Evolutionary conservation across 805 yeast species (phyloP).

Genomic region (Yamadazyma philogaea): DNA sequence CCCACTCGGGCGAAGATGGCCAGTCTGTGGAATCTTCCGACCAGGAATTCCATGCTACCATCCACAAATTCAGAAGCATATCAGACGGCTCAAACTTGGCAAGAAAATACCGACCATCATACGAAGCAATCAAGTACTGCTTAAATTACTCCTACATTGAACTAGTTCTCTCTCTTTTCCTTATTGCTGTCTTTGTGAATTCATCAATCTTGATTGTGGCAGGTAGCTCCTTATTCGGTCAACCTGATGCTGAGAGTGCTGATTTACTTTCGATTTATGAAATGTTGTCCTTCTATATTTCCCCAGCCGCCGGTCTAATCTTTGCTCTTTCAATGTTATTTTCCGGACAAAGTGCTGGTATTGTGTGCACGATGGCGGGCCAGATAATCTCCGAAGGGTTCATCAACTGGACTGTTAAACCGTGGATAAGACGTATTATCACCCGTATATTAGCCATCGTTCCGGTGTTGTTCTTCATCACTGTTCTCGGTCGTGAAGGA

Average conservation of each 20-base stretch:
- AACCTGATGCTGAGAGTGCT: constrained; percentile 46
- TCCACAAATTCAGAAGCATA: constrained; percentile 16
- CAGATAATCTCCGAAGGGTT: constrained; percentile 46
- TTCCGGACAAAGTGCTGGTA: constrained; percentile 47
- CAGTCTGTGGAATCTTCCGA: not conserved
- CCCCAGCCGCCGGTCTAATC: constrained; percentile 44
- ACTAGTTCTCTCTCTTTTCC: constrained; percentile 72
- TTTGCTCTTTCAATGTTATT: constrained; percentile 46
- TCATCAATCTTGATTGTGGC: constrained; percentile 63
- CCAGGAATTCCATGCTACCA: constrained; percentile 15
- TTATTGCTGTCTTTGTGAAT: constrained; percentile 91
- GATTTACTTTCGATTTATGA: constrained; percentile 44
- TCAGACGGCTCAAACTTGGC: constrained; percentile 13
- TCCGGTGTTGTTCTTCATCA: constrained; percentile 39
- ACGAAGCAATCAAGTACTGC: constrained; percentile 75
- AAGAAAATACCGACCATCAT: constrained; percentile 62
- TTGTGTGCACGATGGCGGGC: constrained; percentile 49
- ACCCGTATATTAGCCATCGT: constrained; percentile 42
- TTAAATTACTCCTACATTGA: constrained; percentile 81
- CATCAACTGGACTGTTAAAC: constrained; percentile 42
- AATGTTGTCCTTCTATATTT: constrained; percentile 41
- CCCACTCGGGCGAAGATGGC: not conserved
- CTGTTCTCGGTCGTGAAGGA: constrained; percentile 41
- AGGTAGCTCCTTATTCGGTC: constrained; percentile 38
- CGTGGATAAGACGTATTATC: constrained; percentile 42